These are phyloP conservation scores for Cordyceps javanica DNA, from an alignment of 2,329 filamentous ascomycete species.

Conservation along the genomic window DNA sequence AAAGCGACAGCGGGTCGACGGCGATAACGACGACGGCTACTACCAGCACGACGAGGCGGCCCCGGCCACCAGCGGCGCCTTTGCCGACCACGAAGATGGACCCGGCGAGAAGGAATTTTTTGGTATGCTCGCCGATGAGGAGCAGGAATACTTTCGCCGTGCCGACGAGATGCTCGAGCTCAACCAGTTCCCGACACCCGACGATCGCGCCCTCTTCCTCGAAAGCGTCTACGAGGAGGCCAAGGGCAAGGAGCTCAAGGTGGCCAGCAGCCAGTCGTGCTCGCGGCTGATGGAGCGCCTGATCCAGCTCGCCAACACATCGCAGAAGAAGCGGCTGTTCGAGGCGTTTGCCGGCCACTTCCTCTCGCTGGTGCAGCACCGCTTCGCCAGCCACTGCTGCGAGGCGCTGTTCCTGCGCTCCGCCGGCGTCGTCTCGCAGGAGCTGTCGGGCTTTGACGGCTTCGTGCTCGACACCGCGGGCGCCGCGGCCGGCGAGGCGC, in stretches of 20 bases:
- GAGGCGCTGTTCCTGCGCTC: conserved; percentile 85
- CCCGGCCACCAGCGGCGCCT: conserved; percentile 8
- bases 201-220: conserved; percentile 66
- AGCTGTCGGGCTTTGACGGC: conserved; percentile 57
- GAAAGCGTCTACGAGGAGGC: conserved; percentile 83
- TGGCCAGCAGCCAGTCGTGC: conserved; percentile 92
- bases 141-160: conserved; percentile 91
- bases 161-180: conserved; percentile 86
- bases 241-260: conserved; percentile 86
- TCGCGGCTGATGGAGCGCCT: conserved; percentile 88
- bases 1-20: conserved; percentile 22
- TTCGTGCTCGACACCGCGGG: conserved; percentile 39
- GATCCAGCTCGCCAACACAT: conserved; percentile 70
- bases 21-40: conserved; percentile 5
- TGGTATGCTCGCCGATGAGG: conserved; percentile 83
- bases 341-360: conserved; percentile 82
- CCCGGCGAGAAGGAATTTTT: conserved; percentile 69
- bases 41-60: conserved; percentile 15
- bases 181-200: conserved; percentile 74
- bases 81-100: conserved; percentile 19
- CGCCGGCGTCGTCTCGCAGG: conserved; percentile 70
- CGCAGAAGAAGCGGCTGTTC: conserved; percentile 83
- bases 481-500: conserved; percentile 34
- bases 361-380: conserved; percentile 82
- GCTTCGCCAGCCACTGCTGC: conserved; percentile 95